These are phyloP conservation scores for Trapa bicornis DNA, from an alignment of 345 rosid species.

Conservation along the genomic window DNA sequence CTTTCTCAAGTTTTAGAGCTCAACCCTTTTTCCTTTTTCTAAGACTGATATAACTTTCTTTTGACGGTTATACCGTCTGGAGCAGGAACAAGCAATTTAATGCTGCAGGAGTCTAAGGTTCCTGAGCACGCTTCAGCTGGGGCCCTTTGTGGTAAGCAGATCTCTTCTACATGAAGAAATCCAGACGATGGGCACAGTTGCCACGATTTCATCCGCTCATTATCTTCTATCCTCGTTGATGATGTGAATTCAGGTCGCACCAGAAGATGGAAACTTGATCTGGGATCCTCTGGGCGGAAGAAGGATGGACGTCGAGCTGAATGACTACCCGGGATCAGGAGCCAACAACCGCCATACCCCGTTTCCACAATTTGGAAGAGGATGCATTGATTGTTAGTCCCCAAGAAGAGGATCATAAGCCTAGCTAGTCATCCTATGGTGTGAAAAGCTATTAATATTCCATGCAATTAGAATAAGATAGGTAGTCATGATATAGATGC, in stretches of 20 bases:
- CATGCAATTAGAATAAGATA: background rate
- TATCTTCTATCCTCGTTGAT: background rate
- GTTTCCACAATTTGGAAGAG: constrained; percentile 22
- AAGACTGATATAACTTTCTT: background rate
- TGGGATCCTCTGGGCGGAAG: constrained; percentile 1
- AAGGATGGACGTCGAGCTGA: constrained; percentile 30
- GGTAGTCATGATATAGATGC: background rate
- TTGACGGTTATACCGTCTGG: background rate
- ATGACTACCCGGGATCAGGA: constrained; percentile 74
- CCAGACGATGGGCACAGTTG: background rate
- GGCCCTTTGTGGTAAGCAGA: background rate
- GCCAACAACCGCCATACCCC: constrained; percentile 81
- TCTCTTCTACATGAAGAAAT: background rate
- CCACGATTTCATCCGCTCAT: background rate
- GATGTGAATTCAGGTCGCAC: background rate
- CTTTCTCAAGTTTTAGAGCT: background rate
- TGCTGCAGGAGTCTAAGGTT: background rate
- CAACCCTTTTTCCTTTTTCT: background rate
- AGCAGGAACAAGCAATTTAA: background rate
- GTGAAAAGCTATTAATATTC: background rate
- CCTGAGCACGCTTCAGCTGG: background rate
- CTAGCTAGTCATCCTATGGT: background rate
- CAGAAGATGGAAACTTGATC: constrained; percentile 11
- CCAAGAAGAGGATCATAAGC: background rate
- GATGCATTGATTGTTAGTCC: constrained; percentile 32